A percentile compares a stretch with the other conserved stretches of the same genome.
phyloP scores from a whole-genome alignment of 1,284 basidiomycete species.

The Ganoderma lucidum region DNA sequence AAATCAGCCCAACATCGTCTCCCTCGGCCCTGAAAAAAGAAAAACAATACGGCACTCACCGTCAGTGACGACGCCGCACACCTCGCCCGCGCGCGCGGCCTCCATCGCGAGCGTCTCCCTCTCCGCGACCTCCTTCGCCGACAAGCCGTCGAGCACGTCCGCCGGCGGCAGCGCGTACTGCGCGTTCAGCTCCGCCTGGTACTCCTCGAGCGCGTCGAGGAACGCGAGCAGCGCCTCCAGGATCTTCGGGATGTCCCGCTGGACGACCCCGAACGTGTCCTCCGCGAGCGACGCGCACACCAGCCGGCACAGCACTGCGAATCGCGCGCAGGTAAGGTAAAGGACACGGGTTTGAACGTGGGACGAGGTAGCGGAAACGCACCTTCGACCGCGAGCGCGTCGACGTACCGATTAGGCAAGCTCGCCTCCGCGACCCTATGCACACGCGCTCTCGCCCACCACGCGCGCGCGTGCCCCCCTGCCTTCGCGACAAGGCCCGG shows the following conservation, averaged over 20 bases:
- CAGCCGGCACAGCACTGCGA: slow-evolving; percentile 72
- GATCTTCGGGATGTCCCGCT: slow-evolving; percentile 82
- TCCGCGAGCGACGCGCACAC: slow-evolving; percentile 77
- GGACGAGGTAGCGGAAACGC: slow-evolving; percentile 27
- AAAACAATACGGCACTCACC: slow-evolving; percentile 52
- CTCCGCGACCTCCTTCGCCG: slow-evolving; percentile 40
- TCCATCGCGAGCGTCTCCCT: slow-evolving; percentile 50
- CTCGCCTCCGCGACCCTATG: slow-evolving; percentile 59
- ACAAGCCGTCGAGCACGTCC: slow-evolving; percentile 45
- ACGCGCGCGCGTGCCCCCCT: slow-evolving; percentile 40
- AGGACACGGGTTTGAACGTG: no score
- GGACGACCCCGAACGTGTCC: slow-evolving; percentile 84
- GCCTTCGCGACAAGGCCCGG: slow-evolving; percentile 45
- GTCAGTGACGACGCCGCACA: slow-evolving; percentile 62
- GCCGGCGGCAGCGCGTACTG: slow-evolving; percentile 46
- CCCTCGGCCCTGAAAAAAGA: neutral
- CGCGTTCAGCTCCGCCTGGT: slow-evolving; percentile 55
- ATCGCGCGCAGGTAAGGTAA: neutral
- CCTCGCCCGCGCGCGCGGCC: slow-evolving; percentile 59
- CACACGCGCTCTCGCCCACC: slow-evolving; percentile 68
- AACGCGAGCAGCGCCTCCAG: slow-evolving; percentile 79
- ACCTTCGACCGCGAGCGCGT: slow-evolving; percentile 68
- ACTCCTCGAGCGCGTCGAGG: slow-evolving; percentile 70
- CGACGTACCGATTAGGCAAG: slow-evolving; percentile 66
- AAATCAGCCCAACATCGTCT: slow-evolving; percentile 19